phyloP scores from a whole-genome alignment of 1,139 yeast genomes.

The Yamadazyma kanchanaburiensis region DNA sequence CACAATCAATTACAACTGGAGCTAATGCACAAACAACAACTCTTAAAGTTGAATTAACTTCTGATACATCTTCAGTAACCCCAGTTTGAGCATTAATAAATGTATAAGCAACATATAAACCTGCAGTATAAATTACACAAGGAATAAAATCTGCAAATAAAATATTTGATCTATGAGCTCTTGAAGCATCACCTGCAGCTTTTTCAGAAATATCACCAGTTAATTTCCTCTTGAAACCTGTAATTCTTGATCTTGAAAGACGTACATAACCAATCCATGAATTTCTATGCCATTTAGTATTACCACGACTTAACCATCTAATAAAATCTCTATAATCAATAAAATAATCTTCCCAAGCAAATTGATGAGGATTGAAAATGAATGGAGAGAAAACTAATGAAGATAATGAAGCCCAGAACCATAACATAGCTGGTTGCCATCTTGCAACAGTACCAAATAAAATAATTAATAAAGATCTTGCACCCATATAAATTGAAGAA shows the following conservation, averaged over 20 bases:
- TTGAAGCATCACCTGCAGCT: slow-evolving; percentile 89
- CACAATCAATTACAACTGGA: slow-evolving; percentile 89
- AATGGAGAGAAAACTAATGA: slow-evolving; percentile 94
- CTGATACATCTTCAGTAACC: slow-evolving; percentile 50
- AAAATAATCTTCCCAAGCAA: slow-evolving; percentile 98
- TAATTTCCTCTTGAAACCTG: slow-evolving; percentile 95
- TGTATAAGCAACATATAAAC: slow-evolving; percentile 86
- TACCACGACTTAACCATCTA: slow-evolving; percentile 99
- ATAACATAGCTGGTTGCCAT: slow-evolving; percentile 95
- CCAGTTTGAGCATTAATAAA: slow-evolving; percentile 97
- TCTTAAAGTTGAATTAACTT: slow-evolving; percentile 81
- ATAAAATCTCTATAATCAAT: slow-evolving; percentile 97
- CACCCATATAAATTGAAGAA: slow-evolving; percentile 95
- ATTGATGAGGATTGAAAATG: slow-evolving; percentile 96
- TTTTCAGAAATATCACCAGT: slow-evolving; percentile 88
- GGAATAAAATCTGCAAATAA: slow-evolving; percentile 86
- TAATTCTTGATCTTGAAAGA: slow-evolving; percentile 91
- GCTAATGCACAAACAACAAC: slow-evolving; percentile 84
- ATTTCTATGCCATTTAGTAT: slow-evolving; percentile 97
- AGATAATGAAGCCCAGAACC: slow-evolving; percentile 97
- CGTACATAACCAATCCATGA: slow-evolving; percentile 99
- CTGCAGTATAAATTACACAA: slow-evolving; percentile 82
- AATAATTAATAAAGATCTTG: slow-evolving; percentile 84
- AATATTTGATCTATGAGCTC: slow-evolving; percentile 89
- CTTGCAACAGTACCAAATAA: slow-evolving; percentile 88